Base-by-base conservation (phyloP, 1,139 yeast species). In the Magnusiomyces fungicola region DNA sequence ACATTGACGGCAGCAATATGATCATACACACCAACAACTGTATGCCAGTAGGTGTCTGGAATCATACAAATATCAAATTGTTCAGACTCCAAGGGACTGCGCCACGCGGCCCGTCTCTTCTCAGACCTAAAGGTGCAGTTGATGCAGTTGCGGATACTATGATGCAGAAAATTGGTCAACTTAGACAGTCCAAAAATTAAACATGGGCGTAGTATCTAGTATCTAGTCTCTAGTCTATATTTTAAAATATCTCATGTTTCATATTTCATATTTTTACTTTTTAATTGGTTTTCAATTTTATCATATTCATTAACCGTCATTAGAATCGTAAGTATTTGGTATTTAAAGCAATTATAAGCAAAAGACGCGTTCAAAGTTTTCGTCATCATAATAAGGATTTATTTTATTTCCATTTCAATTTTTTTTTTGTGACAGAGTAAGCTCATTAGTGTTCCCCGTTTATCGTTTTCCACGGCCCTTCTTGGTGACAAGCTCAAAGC, bases 401-500 rank as follows among this genome's bases (percentile, higher is more conserved):
- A n/a, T n/a, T n/a, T n/a, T n/a, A n/a, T n/a, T n/a, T n/a, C n/a
- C n/a, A n/a, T n/a, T n/a, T n/a, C n/a, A n/a, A n/a, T n/a, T n/a
- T n/a, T 38, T 38, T 38, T 23, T 38, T 36, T 12, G n/a, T 12
- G 5, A 9, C 36, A 32, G n/a, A 32, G 5, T 32, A 32, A 32
- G 38, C 19, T 34, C 6, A 18, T 18, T 34, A 9, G 7, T 34
- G 21, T 38, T 38, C 23, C n/a, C n/a, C n/a, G 6, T 38, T 38
- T 23, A 38, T 37, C 45, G 43, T 44, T 51, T 54, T 25, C 60
- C 55, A 25, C 56, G 55, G 14, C 53, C 54, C 50, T 58, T 81
- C 61, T 76, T 80, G 60, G 82, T 88, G 9, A 90, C 97, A 54
- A 89, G 68, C 59, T 89, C 92, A 62, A 90, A 90, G 1, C 97